Evolutionary conservation across 352 stramenopile genomes (phyloP), one percentile per base, ranked within the genome.

Genomic region (Discostella stelligera): DNA sequence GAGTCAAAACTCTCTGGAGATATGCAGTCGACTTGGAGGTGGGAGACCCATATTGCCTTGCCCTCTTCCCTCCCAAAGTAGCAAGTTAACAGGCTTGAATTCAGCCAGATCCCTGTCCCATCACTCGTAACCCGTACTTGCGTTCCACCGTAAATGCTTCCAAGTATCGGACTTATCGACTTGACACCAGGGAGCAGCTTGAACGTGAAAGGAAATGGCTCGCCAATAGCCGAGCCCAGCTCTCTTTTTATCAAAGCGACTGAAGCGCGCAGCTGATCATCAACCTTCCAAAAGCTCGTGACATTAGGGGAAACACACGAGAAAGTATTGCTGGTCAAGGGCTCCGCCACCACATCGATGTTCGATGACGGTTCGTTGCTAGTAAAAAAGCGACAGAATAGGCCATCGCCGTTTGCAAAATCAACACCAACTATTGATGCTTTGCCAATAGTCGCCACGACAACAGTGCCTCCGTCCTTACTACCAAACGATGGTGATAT

Each of bases 1-100:
- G n/a, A 18, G 27, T 61, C 5, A 5, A 2, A 16, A 13, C 3
- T 14, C 11, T 3, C 2, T 32, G 71, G 71, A 10, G 61, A 73
- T 48, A 50, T 68, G 46, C 71, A 79, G 25, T 79, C 63, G 41
- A 79, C 37, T 18, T 50, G 6, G 16, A 62, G 37, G 1, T 21
- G 59, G 27, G 61, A 58, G 48, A 79, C 49, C 71, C 71, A 79
- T 55, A 16, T 68, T 54, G 63, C 71, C 63, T 58, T 30, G n/a
- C 37, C 39, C 48, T 71, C 10, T 54, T 59, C 27, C 48, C 61
- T 30, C 0, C 62, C 71, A 62, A 79, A 79, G 63, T 58, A 63
- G 48, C 71, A 78, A 9, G 30, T 27, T 20, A 78, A 48, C 10
- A 25, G 9, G 10, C 5, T 78, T 54, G 60, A 72, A 61, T 78